Percentiles rank a stretch among this genome's conserved stretches.
Conservation (phyloP, 805 yeast species). For the Teunomyces barrocoloradensis region DNA sequence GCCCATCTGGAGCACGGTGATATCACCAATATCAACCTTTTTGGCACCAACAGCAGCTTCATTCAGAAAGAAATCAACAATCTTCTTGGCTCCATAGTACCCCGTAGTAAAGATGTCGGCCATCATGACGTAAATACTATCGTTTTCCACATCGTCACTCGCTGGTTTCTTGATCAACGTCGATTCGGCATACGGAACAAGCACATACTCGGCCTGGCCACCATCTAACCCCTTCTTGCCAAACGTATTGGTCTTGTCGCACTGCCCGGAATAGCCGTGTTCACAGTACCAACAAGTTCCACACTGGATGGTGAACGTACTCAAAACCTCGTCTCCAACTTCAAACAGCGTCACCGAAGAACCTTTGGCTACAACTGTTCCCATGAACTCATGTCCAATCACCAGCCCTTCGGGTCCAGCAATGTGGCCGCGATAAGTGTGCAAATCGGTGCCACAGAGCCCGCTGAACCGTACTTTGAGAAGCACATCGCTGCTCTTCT, state of each 20-base stretch:
- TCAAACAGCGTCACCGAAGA: slow-evolving; percentile 26
- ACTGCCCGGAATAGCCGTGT: slow-evolving; percentile 53
- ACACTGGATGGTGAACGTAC: slow-evolving; percentile 54
- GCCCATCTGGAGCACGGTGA: slow-evolving; percentile 51
- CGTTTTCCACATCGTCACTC: slow-evolving; percentile 27
- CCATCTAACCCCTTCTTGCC: slow-evolving; percentile 59
- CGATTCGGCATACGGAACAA: slow-evolving; percentile 56
- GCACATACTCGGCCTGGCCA: slow-evolving; percentile 60
- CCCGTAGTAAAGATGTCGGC: slow-evolving; percentile 68
- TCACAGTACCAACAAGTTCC: slow-evolving; percentile 59
- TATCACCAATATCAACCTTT: slow-evolving; percentile 15
- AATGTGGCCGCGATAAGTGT: slow-evolving; percentile 52
- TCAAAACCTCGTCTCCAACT: slow-evolving; percentile 47
- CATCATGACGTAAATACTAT: slow-evolving; percentile 51
- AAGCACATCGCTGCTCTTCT: slow-evolving; percentile 41
- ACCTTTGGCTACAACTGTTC: slow-evolving; percentile 43
- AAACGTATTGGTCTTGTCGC: slow-evolving; percentile 54
- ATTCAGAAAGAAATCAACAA: slow-evolving; percentile 38
- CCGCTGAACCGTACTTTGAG: slow-evolving; percentile 48
- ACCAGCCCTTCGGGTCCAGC: slow-evolving; percentile 37
- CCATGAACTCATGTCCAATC: slow-evolving; percentile 54
- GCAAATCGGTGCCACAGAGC: slow-evolving; percentile 56
- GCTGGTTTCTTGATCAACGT: slow-evolving; percentile 47
- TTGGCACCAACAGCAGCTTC: slow-evolving; percentile 22
- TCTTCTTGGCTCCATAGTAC: slow-evolving; percentile 54